Base-by-base conservation (phyloP, 139 green algal genomes). In the Chlamydomonas eustigma region DNA sequence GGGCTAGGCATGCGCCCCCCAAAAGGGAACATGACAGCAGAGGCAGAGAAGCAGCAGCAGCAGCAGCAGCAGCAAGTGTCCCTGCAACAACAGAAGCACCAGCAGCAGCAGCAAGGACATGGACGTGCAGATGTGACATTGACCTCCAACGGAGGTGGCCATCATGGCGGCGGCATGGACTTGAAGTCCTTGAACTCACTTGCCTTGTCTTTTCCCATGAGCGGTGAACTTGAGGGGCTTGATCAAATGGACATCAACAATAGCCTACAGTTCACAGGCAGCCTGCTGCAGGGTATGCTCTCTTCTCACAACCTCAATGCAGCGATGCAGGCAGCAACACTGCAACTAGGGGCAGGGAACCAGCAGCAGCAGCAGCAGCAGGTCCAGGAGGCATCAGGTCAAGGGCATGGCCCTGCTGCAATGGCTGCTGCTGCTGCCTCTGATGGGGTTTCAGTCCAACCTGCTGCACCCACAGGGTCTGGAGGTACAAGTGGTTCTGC, bases 211-310 rank as follows among this genome's bases (percentile, higher is more conserved):
- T 58, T 58, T 18, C 44, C 44, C 12, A 58, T 58, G 44, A 58
- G 44, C 44, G 44, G 44, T 12, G 44, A 58, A 18, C 12, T 58
- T 18, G 44, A 58, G 12, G 44, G 44, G 12, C 44, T 58, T 18
- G 44, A 58, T 18, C 12, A 18, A 58, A 58, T 58, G 44, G 44
- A 58, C 44, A 58, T 58, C 44, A 28, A 12, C 44, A 58, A 58
- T 18, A 58, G 44, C 44, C 44, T 58, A 28, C 44, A 58, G 44
- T 58, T 58, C 44, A 58, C 44, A 25, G 52, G 12, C 8, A 68
- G 52, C 52, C 18, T 68, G 52, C 52, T 68, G 6, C 52, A 68
- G 52, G 52, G 52, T 28, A 31, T 68, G 6, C 52, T 68, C n/a
- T 58, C 44, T 12, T 58, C 44, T 58, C 44, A 58, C 12, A 58